These are phyloP conservation scores for Adansonia madagascariensis DNA, from an alignment of 441 rosid species.

Conservation along the genomic window DNA sequence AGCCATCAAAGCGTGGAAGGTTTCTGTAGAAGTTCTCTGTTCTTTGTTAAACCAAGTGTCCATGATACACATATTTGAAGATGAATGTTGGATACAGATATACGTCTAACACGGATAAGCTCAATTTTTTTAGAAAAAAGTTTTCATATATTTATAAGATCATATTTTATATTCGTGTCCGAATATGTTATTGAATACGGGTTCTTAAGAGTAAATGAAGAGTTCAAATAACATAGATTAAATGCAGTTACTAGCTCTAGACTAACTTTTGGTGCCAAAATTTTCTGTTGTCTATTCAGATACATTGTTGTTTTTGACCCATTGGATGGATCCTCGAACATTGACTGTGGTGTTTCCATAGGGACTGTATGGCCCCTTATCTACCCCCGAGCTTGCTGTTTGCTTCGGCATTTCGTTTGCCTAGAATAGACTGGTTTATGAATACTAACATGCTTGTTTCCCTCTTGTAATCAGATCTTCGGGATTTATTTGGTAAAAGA, in stretches of 20 bases:
- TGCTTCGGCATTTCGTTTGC: background rate
- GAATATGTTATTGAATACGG: background rate
- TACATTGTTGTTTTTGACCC: slow-evolving; percentile 78
- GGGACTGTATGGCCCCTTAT: slow-evolving; percentile 58
- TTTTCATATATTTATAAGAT: too few species aligned
- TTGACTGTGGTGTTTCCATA: slow-evolving; percentile 78
- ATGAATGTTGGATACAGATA: background rate
- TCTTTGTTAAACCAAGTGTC: background rate
- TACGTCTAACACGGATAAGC: too few species aligned
- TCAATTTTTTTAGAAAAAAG: too few species aligned
- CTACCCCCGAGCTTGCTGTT: background rate
- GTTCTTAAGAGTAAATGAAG: too few species aligned
- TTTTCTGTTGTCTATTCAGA: slow-evolving; percentile 38
- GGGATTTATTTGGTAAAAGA: slow-evolving; percentile 71
- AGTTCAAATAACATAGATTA: too few species aligned
- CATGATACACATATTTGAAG: background rate
- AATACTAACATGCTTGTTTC: slow-evolving; percentile 22
- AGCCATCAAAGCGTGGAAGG: slow-evolving; percentile 64
- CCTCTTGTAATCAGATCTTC: slow-evolving; percentile 56
- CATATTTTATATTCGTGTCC: background rate
- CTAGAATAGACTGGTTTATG: background rate
- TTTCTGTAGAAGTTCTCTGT: slow-evolving; percentile 23
- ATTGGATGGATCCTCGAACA: slow-evolving; percentile 81
- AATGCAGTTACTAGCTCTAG: background rate
- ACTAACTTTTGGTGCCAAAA: slow-evolving; percentile 17